Conservation (phyloP, 176 grass and related monocot genomes). For the Panicum miliaceum region DNA sequence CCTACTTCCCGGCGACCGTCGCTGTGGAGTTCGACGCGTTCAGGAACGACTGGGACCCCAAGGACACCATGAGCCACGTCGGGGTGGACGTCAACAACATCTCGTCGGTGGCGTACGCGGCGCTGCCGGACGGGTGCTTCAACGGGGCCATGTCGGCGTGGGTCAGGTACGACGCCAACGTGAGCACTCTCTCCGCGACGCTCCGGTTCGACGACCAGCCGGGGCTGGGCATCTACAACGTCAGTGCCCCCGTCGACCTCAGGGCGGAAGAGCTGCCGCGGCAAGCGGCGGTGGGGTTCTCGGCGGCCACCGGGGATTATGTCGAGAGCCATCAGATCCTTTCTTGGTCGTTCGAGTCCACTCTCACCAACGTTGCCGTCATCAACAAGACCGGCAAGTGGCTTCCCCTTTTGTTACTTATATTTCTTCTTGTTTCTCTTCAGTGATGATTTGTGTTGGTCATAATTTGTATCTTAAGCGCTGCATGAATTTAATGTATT, state of each 20-base stretch:
- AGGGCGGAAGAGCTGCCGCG: neutral
- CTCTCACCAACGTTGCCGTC: neutral
- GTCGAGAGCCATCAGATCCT: conserved; percentile 19
- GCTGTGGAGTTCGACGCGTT: conserved; percentile 40
- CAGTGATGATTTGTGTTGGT: neutral
- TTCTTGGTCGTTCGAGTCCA: conserved; percentile 31
- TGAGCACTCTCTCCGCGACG: neutral
- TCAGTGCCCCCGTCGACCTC: conserved; percentile 7
- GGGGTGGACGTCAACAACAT: conserved; percentile 34
- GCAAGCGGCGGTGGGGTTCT: conserved; percentile 6
- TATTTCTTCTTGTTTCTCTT: neutral
- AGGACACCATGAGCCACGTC: neutral
- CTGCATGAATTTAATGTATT: neutral
- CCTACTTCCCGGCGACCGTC: neutral
- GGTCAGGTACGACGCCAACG: conserved; percentile 32
- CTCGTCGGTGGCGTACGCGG: neutral
- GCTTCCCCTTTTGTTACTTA: neutral
- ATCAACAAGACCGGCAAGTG: conserved; percentile 8
- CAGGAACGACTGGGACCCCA: conserved; percentile 29
- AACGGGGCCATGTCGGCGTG: conserved; percentile 37
- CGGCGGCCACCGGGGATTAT: neutral
- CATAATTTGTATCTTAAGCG: neutral
- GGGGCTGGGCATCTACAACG: neutral
- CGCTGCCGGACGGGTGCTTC: conserved; percentile 32
- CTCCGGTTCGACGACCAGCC: neutral